phyloP scores from a whole-genome alignment of 768 basidiomycete genomes.

The Hirschioporus abietinus region DNA sequence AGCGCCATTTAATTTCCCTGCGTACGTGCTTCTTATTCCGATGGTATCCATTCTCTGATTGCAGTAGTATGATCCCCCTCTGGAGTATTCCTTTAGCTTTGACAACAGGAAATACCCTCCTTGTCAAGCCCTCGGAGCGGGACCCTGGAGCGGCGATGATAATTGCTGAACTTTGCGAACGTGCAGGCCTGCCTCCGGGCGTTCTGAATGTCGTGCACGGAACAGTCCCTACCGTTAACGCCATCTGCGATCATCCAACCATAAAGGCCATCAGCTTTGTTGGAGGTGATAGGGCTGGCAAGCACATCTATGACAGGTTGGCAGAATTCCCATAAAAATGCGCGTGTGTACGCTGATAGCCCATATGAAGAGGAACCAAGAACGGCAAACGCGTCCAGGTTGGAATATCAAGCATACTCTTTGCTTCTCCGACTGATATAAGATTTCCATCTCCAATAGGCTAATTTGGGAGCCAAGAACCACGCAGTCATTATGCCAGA shows the following conservation, averaged over 20 bases:
- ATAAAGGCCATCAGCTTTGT: constrained; percentile 98
- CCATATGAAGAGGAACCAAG: constrained; percentile 50
- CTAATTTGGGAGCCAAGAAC: constrained; percentile 95
- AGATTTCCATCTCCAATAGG: constrained; percentile 25
- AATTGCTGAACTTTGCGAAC: constrained; percentile 89
- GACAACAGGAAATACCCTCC: constrained; percentile 88
- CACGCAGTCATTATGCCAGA: constrained; percentile 93
- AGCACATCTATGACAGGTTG: constrained; percentile 76
- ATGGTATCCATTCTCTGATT: neutral
- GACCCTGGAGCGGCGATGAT: constrained; percentile 98
- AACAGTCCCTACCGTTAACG: constrained; percentile 82
- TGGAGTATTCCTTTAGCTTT: constrained; percentile 87
- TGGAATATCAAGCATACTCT: neutral
- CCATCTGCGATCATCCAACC: constrained; percentile 85
- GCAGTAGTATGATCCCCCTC: constrained; percentile 79
- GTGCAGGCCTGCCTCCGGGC: constrained; percentile 83
- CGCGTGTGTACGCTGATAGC: neutral
- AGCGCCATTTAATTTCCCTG: constrained; percentile 85
- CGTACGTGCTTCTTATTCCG: constrained; percentile 26
- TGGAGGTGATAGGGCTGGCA: constrained; percentile 88
- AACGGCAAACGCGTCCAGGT: constrained; percentile 76
- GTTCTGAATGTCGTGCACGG: constrained; percentile 94
- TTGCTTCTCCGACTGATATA: neutral
- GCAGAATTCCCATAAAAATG: neutral
- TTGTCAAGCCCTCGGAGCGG: constrained; percentile 94